Conservation (phyloP, 768 basidiomycete genomes). For the Boletus huronensis region DNA sequence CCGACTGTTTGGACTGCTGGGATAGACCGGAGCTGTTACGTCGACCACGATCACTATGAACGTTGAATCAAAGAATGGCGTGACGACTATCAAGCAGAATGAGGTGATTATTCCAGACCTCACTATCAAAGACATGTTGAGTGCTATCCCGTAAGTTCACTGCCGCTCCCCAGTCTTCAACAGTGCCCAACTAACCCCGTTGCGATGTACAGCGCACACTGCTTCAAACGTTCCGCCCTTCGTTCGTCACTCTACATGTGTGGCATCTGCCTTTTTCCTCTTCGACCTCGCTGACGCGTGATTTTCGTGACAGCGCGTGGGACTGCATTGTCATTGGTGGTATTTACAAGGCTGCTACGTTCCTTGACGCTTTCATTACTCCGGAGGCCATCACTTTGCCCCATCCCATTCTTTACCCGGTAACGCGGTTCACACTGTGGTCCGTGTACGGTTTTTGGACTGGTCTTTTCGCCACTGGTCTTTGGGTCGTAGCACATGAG, state of each 20-base stretch:
- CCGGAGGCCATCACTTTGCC: conserved; percentile 53
- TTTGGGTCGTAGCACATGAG: conserved; percentile 95
- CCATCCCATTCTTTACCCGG: conserved; percentile 57
- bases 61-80: conserved; percentile 9
- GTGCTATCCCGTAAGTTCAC: conserved; percentile 70
- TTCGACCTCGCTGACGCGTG: conserved; percentile 10
- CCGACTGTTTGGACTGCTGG: neutral
- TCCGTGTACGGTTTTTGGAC: conserved; percentile 75
- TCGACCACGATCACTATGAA: conserved; percentile 21
- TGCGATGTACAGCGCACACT: conserved; percentile 57
- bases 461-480: conserved; percentile 85
- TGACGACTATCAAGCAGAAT: conserved; percentile 48
- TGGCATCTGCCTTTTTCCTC: conserved; percentile 20
- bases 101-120: conserved; percentile 75
- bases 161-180: neutral
- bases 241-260: conserved; percentile 78
- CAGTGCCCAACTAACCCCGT: neutral
- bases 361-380: conserved; percentile 60
- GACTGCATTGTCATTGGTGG: conserved; percentile 68
- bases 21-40: conserved; percentile 8
- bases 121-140: conserved; percentile 81
- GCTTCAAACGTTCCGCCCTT: conserved; percentile 86
- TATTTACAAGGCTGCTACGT: conserved; percentile 64
- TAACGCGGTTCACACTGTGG: conserved; percentile 69
- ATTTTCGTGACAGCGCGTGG: conserved; percentile 50